These are phyloP conservation scores for Aspergillus unguis DNA, from an alignment of 2,329 filamentous ascomycete genomes.

Conservation along the genomic window DNA sequence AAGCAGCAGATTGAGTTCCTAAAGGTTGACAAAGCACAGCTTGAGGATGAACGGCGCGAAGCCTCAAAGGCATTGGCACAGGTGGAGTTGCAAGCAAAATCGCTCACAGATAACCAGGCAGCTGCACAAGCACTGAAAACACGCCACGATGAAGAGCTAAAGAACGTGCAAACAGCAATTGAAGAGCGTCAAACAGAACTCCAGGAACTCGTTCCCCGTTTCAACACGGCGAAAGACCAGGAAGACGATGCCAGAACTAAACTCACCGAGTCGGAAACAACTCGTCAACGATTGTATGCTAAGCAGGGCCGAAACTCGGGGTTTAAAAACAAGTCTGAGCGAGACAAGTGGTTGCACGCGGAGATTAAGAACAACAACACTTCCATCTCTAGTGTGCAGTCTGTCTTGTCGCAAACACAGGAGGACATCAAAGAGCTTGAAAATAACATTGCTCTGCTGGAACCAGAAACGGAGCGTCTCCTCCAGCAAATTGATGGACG, in stretches of 20 bases:
- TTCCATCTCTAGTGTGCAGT: conserved; percentile 74
- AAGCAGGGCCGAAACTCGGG: conserved; percentile 88
- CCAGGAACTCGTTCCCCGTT: conserved; percentile 69
- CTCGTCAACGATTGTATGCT: conserved; percentile 74
- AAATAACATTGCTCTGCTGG: conserved; percentile 65
- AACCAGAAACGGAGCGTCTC: conserved; percentile 68
- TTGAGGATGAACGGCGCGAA: conserved; percentile 86
- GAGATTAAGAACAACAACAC: conserved; percentile 78
- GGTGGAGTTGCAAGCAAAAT: conserved; percentile 79
- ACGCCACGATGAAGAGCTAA: conserved; percentile 68
- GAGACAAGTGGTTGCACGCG: conserved; percentile 75
- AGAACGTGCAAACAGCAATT: conserved; percentile 71
- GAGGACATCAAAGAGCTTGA: conserved; percentile 77
- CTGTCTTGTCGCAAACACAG: conserved; percentile 76
- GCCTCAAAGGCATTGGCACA: conserved; percentile 76
- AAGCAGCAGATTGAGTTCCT: conserved; percentile 81
- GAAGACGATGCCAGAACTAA: conserved; percentile 69
- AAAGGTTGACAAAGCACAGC: conserved; percentile 76
- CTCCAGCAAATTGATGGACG: conserved; percentile 74
- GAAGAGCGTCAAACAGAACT: conserved; percentile 73
- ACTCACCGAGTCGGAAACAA: conserved; percentile 71
- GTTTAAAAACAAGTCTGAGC: conserved; percentile 83
- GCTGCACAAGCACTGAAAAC: conserved; percentile 69
- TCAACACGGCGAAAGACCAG: conserved; percentile 67
- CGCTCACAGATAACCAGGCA: conserved; percentile 76